Evolutionary conservation across 176 grass and related monocot species (phyloP).

Genomic region (Oryza rufipogon): DNA sequence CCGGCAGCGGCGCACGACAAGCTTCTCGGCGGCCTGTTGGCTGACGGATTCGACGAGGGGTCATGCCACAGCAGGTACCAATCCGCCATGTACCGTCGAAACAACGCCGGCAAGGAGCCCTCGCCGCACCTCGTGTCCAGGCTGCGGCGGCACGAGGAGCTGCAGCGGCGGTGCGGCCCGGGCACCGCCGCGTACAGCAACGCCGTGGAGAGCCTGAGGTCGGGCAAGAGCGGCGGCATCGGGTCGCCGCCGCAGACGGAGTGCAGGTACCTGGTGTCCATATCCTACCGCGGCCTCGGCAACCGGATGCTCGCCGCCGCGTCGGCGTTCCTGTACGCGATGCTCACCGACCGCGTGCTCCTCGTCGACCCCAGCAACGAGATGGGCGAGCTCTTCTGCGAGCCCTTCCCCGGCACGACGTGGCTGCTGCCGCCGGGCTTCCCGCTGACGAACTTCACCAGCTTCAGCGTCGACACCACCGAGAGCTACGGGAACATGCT

Average conservation of each 20-base stretch:
- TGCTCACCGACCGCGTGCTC: constrained; percentile 70
- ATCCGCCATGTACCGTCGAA: constrained; percentile 51
- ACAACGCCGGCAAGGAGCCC: constrained; percentile 16
- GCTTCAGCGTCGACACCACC: constrained; percentile 45
- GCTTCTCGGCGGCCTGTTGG: constrained; percentile 59
- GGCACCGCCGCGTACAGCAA: constrained; percentile 49
- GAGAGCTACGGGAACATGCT: constrained; percentile 62
- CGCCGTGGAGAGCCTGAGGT: constrained; percentile 45
- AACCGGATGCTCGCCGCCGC: constrained; percentile 65
- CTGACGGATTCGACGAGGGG: constrained; percentile 35
- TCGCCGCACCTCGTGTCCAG: constrained; percentile 49
- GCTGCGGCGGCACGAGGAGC: constrained; percentile 55
- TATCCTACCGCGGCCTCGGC: constrained; percentile 58
- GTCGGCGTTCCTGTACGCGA: constrained; percentile 66
- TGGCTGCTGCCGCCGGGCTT: constrained; percentile 61
- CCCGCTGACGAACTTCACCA: constrained; percentile 38
- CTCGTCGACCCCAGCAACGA: constrained; percentile 51
- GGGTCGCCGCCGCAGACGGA: constrained; percentile 29
- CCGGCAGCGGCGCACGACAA: constrained; percentile 15
- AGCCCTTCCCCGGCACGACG: constrained; percentile 60
- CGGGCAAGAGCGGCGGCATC: constrained; percentile 18
- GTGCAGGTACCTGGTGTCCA: constrained; percentile 68
- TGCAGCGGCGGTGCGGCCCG: constrained; percentile 60
- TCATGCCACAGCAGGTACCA: constrained; percentile 66
- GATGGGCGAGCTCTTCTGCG: constrained; percentile 61